Base-by-base conservation (phyloP, 2,329 filamentous ascomycete genomes). In the Raffaelea albimanens region DNA sequence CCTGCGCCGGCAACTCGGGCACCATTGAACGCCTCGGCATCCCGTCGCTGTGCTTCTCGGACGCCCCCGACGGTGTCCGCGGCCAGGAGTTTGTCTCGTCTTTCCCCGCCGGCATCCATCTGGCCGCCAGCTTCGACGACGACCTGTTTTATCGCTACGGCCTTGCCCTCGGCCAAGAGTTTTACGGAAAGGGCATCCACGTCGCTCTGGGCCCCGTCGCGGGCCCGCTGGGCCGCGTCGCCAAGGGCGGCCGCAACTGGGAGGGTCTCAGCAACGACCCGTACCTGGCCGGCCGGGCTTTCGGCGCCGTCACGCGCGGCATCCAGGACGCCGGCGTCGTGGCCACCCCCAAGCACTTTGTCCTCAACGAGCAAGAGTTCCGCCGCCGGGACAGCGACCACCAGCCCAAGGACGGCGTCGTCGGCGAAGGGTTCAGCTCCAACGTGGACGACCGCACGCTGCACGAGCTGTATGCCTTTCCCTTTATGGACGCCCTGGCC, bases 81-180 rank as follows among this genome's bases (percentile, higher is more conserved):
- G 61, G 61, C 3, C 61, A 61, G 39, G 59, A 62, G 29, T 59
- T 61, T 14, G 62, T 62, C 18, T 64, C 62, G 3, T 58, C 59
- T 3, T 87, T 87, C 61, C 76, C 83, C 2, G 78, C 82, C 2
- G 83, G 83, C 50, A 69, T 85, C 50, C 85, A 83, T 50, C 70
- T 84, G 25, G 84, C 81, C 16, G 78, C 83, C 1, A 85, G 83
- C 8, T 89, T 82, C 75, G 81, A 87, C 61, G 72, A 73, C 45
- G 65, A 73, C 22, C 71, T 87, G 43, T 79, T 83, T 56, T 81
- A 82, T 59, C 68, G 70, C 22, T 80, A 84, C 50, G 85, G 82
- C 46, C 63, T 71, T 46, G 80, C 82, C 38, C 82, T 88, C 72
- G 85, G 82, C 11, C 64, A 69, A 43, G 85, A 89, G 59, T 82